Percentiles rank a stretch among this genome's conserved stretches.
Conservation (phyloP, 225 moss, liverwort and hornwort species). For the Anthoceros angustus region DNA sequence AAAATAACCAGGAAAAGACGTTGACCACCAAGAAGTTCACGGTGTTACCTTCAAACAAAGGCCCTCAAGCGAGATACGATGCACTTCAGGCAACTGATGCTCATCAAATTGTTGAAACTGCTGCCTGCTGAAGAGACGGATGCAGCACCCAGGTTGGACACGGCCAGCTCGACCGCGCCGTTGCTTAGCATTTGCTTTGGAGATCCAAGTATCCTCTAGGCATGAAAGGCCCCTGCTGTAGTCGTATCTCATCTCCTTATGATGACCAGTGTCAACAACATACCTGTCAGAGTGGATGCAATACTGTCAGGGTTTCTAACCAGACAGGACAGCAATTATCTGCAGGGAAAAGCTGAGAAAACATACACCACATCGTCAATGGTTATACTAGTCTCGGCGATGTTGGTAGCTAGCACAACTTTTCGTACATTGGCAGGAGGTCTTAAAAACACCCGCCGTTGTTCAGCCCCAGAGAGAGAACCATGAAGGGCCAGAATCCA, state of each 20-base stretch:
- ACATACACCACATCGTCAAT: conserved; percentile 78
- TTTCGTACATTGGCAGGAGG: conserved; percentile 47
- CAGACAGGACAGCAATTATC: neutral
- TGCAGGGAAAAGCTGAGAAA: neutral
- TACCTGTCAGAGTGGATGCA: conserved; percentile 22
- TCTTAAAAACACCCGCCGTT: conserved; percentile 49
- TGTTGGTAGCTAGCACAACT: conserved; percentile 63
- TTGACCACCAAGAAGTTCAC: neutral
- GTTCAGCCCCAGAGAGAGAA: conserved; percentile 52
- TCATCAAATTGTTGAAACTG: conserved; percentile 58
- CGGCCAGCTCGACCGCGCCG: conserved; percentile 63
- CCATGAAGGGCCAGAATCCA: conserved; percentile 63
- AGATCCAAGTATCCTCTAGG: conserved; percentile 67
- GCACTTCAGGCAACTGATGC: conserved; percentile 67
- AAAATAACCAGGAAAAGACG: neutral
- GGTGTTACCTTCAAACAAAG: conserved; percentile 50
- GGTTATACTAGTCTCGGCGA: conserved; percentile 74
- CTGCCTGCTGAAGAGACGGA: conserved; percentile 55
- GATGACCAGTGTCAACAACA: conserved; percentile 62
- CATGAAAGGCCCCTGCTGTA: conserved; percentile 61
- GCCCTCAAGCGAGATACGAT: conserved; percentile 61
- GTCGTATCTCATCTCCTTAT: conserved; percentile 75
- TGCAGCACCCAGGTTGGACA: conserved; percentile 50
- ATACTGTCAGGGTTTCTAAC: neutral
- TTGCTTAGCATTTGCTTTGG: conserved; percentile 65